phyloP scores from a whole-genome alignment of 176 grass and related monocot genomes.

The Bromus sterilis region DNA sequence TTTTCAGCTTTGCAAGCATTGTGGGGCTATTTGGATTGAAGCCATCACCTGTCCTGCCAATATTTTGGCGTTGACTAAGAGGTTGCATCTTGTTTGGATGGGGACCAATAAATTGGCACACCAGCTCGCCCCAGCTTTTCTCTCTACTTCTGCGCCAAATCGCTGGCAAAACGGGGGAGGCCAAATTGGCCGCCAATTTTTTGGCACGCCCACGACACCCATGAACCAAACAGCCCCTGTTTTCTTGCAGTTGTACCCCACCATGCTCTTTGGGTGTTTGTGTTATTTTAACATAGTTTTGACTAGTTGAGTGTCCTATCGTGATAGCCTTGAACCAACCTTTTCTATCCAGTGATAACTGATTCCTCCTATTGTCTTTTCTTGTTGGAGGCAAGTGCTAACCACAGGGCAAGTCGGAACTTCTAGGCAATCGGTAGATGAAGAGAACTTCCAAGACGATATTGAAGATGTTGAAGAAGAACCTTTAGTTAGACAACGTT shows the following conservation, averaged over 20 bases:
- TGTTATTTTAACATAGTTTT: background rate
- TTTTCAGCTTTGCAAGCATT: slow-evolving; percentile 1
- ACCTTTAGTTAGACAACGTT: slow-evolving; percentile 56
- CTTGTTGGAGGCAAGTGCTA: slow-evolving; percentile 49
- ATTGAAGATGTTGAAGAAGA: slow-evolving; percentile 68
- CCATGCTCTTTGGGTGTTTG: background rate
- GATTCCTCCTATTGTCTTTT: slow-evolving; percentile 27
- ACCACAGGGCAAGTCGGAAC: slow-evolving; percentile 36
- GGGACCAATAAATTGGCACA: too few relatives aligned
- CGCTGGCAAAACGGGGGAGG: too few relatives aligned
- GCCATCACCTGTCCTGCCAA: too few relatives aligned
- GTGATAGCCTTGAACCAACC: background rate
- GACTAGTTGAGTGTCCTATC: background rate
- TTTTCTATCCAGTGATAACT: background rate
- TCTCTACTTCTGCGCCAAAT: too few relatives aligned
- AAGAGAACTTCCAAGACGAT: slow-evolving; percentile 40
- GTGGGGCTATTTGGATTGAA: too few relatives aligned
- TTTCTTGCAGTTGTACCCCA: background rate
- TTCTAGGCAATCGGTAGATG: slow-evolving; percentile 41
- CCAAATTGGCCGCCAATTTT: too few relatives aligned
- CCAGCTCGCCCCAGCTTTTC: too few relatives aligned
- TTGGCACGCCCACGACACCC: too few relatives aligned
- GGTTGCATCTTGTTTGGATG: too few relatives aligned
- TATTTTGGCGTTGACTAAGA: too few relatives aligned
- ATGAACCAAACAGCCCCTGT: too few relatives aligned